Evolutionary conservation across 2,329 filamentous ascomycete genomes (phyloP).

Genomic region (Pseudogymnoascus sp.): DNA sequence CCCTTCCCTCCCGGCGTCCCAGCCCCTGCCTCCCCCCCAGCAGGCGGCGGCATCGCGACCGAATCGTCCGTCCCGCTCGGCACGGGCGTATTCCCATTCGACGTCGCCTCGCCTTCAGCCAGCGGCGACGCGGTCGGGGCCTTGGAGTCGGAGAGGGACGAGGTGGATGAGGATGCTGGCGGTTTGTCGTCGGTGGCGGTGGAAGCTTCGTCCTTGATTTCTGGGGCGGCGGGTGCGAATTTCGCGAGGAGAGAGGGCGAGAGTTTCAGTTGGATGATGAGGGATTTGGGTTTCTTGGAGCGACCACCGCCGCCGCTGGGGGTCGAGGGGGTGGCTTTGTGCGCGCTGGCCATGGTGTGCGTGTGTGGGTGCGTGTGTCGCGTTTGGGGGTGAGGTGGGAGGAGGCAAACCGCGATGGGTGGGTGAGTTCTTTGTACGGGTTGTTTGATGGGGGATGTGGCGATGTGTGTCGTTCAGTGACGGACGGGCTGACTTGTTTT

Average conservation of each 20-base stretch:
- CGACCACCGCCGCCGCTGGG: not conserved
- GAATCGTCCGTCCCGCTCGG: conserved; percentile 47
- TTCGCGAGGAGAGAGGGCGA: not conserved
- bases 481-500: not conserved
- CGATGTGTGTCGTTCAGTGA: not conserved
- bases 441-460: not conserved
- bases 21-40: conserved; percentile 40
- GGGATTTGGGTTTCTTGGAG: not conserved
- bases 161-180: not conserved
- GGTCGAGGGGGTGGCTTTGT: not conserved
- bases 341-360: not conserved
- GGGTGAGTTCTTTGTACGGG: not conserved
- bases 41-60: conserved; percentile 49
- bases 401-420: not conserved
- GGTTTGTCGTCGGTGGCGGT: not conserved
- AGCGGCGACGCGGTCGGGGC: not conserved
- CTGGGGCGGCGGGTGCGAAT: not conserved
- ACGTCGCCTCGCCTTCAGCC: conserved; percentile 21
- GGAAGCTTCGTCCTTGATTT: not conserved
- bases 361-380: not conserved
- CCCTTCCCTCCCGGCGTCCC: conserved; percentile 42
- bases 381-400: not conserved
- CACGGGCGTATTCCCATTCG: conserved; percentile 50
- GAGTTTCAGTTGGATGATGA: not conserved
- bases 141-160: not conserved